Base-by-base conservation (phyloP, 257 asterid species). In the Capsicum pubescens region DNA sequence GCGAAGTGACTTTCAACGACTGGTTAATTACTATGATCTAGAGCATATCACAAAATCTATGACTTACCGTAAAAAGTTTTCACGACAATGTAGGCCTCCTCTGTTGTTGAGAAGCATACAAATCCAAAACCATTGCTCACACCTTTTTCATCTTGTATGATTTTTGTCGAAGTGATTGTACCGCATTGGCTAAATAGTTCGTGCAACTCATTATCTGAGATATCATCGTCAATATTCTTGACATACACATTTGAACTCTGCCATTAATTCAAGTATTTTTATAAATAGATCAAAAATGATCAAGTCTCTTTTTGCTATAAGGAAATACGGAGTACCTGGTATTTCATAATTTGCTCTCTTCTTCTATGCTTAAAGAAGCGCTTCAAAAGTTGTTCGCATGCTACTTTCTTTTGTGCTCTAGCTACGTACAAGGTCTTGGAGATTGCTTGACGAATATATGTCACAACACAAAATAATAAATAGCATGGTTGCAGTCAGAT, bases 401-500 rank as follows among this genome's bases (percentile, higher is more conserved):
- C 98, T 56, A 91, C 90, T 87, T 91, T 94, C 87, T 95, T 95
- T 86, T 94, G 98, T 86, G 97, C 98, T 71, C 94, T 91, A 9
- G 94, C 90, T 55, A 95, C 97, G 85, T 94, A 95, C 71, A 95
- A 86, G 71, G 82, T 83, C 94, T 95, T 93, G n/a, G 93, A 91
- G 78, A 95, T 97, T 95, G n/a, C n/a, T n/a, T n/a, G n/a, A n/a
- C n/a, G n/a, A n/a, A n/a, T n/a, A n/a, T n/a, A n/a, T n/a, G n/a
- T n/a, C n/a, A n/a, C n/a, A n/a, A n/a, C n/a, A n/a, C n/a, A n/a
- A n/a, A n/a, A n/a, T n/a, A n/a, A n/a, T n/a, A n/a, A n/a, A n/a
- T n/a, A n/a, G n/a, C n/a, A n/a, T n/a, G n/a, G n/a, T n/a, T n/a
- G n/a, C n/a, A n/a, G n/a, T n/a, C n/a, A n/a, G n/a, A n/a, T n/a